phyloP scores from a whole-genome alignment of 2,329 filamentous ascomycete species.

The Ploettnerulaceae sp. region DNA sequence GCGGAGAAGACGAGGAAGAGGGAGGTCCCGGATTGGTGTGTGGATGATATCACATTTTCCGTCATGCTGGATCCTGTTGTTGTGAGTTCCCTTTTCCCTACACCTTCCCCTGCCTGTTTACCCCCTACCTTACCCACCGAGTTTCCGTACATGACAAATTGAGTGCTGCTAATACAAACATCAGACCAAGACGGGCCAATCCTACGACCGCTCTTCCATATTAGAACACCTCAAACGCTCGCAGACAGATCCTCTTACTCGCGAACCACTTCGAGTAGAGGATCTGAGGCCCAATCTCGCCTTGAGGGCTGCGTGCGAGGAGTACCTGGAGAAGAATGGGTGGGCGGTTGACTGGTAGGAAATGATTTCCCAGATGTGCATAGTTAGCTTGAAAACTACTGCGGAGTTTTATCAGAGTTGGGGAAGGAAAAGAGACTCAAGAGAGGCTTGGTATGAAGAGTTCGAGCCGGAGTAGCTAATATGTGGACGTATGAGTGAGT shows the following conservation, averaged over 20 bases:
- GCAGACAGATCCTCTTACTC: slow-evolving; percentile 75
- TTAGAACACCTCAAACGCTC: slow-evolving; percentile 77
- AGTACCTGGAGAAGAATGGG: slow-evolving; percentile 80
- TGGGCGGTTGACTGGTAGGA: slow-evolving; percentile 85
- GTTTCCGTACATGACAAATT: neutral
- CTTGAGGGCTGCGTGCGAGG: slow-evolving; percentile 75
- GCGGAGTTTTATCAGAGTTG: too few species aligned
- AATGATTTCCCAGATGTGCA: neutral
- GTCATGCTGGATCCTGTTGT: slow-evolving; percentile 65
- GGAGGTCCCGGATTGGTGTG: slow-evolving; percentile 60
- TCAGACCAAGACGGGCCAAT: slow-evolving; percentile 81
- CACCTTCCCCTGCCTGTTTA: neutral
- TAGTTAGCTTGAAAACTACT: neutral
- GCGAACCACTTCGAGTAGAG: slow-evolving; percentile 61
- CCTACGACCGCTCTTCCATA: slow-evolving; percentile 82
- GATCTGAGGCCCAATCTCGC: slow-evolving; percentile 80
- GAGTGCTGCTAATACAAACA: slow-evolving; percentile 9
- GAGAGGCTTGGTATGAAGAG: neutral
- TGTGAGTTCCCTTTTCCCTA: slow-evolving; percentile 28
- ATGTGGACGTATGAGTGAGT: neutral
- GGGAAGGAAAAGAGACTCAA: neutral
- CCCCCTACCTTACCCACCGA: neutral
- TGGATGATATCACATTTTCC: slow-evolving; percentile 71
- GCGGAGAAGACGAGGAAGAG: slow-evolving; percentile 47
- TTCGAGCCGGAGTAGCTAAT: neutral